Evolutionary conservation across 2,329 filamentous ascomycete genomes (phyloP), one percentile per base, ranked within the genome.

Genomic region (Exophiala bonariae): DNA sequence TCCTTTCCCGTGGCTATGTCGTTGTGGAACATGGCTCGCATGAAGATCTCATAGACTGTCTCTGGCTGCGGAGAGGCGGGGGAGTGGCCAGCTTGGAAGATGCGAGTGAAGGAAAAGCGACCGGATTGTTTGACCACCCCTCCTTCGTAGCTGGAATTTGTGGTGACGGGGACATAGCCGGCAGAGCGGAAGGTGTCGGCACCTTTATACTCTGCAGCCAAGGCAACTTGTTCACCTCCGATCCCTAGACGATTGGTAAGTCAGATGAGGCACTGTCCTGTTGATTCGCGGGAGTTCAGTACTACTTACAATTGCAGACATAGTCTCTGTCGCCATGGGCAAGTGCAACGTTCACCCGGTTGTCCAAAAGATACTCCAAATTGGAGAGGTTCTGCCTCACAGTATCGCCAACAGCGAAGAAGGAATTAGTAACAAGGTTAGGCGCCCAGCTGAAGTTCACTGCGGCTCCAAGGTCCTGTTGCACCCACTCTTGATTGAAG

Each of bases 241-340:
- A 79, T 65, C 79, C 78, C 23, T 26, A 26, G 11, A n/a, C n/a
- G 23, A 11, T 26, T 6, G 6, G n/a, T 35, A n/a, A 35, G n/a
- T 35, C n/a, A 35, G n/a, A 16, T 5, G 9, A 35, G n/a, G 32
- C 6, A n/a, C 5, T 6, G 32, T n/a, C n/a, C n/a, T n/a, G n/a
- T 6, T 6, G n/a, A 5, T 35, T 18, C 6, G 9, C 6, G n/a
- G n/a, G 9, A n/a, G 17, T 52, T 75, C 72, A 26, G 11, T 26
- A 26, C n/a, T n/a, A n/a, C 23, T 26, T 26, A 26, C 23, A 77
- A 58, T 76, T 76, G 57, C 71, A 73, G 1, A 66, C 66, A 50
- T 73, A 82, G 58, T 83, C 79, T 2, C 77, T 70, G 58, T 83
- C 80, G 2, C 80, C 80, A 56, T 82, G 81, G 31, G 80, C 67